These are phyloP conservation scores for Juglanconis oblonga DNA, from an alignment of 2,329 filamentous ascomycete genomes.

Conservation along the genomic window DNA sequence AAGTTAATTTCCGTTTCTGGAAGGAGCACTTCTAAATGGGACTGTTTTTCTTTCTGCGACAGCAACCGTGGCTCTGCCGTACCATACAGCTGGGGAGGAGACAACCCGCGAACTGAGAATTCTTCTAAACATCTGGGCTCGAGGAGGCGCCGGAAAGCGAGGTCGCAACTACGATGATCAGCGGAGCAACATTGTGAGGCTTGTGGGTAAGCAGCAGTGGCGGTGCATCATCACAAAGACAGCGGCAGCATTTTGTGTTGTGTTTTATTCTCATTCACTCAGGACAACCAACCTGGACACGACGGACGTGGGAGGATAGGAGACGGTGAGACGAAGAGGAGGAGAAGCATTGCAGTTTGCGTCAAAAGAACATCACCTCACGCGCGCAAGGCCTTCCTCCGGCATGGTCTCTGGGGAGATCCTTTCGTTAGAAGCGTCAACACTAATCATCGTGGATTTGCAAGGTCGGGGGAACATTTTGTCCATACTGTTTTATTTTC, in stretches of 20 bases:
- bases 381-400: background rate
- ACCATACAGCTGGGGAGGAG: background rate
- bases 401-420: background rate
- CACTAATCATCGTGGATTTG: background rate
- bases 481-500: constrained; percentile 12
- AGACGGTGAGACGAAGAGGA: background rate
- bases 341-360: background rate
- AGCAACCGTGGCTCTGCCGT: background rate
- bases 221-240: background rate
- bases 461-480: constrained; percentile 8
- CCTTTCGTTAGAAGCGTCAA: background rate
- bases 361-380: background rate
- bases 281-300: background rate
- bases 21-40: constrained; percentile 78
- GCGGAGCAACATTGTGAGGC: background rate
- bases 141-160: no score
- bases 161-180: background rate
- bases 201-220: background rate
- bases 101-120: background rate
- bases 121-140: background rate
- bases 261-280: background rate
- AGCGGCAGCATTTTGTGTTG: background rate
- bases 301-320: background rate
- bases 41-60: background rate
- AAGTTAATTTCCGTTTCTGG: constrained; percentile 96